These are phyloP conservation scores for Balamuthia mandrillaris DNA, from an alignment of 208 protist species.

Conservation along the genomic window DNA sequence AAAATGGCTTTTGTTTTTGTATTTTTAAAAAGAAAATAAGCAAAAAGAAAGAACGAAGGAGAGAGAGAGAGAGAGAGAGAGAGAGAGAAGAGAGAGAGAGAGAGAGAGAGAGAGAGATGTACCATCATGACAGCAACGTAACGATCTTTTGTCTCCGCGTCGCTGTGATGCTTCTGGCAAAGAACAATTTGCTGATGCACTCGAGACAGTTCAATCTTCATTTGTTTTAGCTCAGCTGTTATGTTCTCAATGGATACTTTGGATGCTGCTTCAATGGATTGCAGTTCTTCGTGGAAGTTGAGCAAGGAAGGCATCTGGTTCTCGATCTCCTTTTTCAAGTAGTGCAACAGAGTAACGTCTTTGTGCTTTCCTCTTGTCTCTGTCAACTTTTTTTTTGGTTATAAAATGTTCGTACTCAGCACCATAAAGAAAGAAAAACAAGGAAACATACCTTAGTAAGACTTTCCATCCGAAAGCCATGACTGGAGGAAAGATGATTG, in stretches of 20 bases:
- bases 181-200: neutral
- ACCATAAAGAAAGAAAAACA: neutral
- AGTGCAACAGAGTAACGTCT: neutral
- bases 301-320: neutral
- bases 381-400: neutral
- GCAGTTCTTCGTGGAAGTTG: neutral
- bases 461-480: neutral
- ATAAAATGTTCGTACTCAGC: neutral
- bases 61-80: neutral
- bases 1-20: neutral
- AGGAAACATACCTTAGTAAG: neutral
- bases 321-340: neutral
- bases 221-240: neutral
- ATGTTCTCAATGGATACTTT: conserved; percentile 22
- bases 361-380: conserved; percentile 4
- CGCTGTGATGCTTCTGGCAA: neutral
- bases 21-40: neutral
- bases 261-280: neutral
- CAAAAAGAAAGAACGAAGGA: neutral
- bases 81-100: too few species aligned
- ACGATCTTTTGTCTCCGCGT: neutral
- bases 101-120: too few species aligned
- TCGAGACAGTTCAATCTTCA: neutral
- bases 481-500: neutral
- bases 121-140: neutral